Evolutionary conservation across 1,284 basidiomycete species (phyloP), one percentile per base, ranked within the genome.

Genomic region (Trichosporon ovoides): DNA sequence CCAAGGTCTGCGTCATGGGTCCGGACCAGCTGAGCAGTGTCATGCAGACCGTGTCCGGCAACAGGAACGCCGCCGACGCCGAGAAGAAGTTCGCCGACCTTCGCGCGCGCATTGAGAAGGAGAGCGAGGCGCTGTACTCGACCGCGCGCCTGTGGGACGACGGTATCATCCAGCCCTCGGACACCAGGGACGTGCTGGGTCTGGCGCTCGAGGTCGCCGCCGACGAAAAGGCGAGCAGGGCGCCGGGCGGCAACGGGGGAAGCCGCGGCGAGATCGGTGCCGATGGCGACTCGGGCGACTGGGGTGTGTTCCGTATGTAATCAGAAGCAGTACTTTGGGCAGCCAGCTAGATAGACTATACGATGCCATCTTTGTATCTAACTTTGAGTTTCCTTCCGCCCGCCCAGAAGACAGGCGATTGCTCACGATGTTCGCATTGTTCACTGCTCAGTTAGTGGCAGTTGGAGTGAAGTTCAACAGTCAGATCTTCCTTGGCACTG

Each of bases 1-100:
- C 93, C 31, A 92, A 89, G 75, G 87, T 96, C 3, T 89, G 87
- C n/a, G 93, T 97, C 46, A 97, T 97, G 94, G 93, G 94, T 43
- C 89, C 89, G 2, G 89, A 87, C 43, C 93, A 96, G 73, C 83
- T 97, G 20, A 89, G 88, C 11, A 86, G 88, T 70, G 93, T 97
- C 53, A 97, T 97, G 93, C 81, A 87, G 28, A 85, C 85, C 1
- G 91, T 97, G 18, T 64, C 65, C 7, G 73, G 73, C 10, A 73
- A 72, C 58, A 48, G 61, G 16, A 55, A 60, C 34, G 50, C 38
- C 24, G 60, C 55, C 20, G 67, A 70, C 33, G 65, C 62, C 20
- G 69, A 72, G 38, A 64, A 63, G 56, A 66, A 67, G 49, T 70
- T 67, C 48, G 64, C 66, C 53, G 67, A 68, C 34, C 80, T 96